Evolutionary conservation across 2,329 filamentous ascomycete species (phyloP), one percentile per base, ranked within the genome.

Genomic region (Phaeophleospora eucalypticola): DNA sequence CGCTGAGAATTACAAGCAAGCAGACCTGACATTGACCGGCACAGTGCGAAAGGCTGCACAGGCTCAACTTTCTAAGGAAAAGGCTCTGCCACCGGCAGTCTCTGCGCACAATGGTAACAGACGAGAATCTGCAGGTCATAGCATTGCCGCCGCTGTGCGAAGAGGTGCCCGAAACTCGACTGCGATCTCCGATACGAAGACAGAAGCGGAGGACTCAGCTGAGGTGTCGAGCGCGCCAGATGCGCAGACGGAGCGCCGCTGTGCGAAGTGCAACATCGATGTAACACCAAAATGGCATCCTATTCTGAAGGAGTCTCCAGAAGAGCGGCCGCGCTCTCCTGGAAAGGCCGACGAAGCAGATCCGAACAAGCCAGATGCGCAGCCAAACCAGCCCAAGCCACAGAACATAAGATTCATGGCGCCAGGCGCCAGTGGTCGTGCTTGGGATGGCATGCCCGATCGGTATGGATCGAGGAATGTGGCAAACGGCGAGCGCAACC

Each of bases 31-130:
- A 2, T 72, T 96, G 58, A 96, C 90, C 2, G 93, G 93, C 20
- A 96, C 91, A 15, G 88, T 93, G 17, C 85, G 93, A 45, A 96
- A 95, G 68, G 91, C 93, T 17, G 93, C 88, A 49, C 78, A 93
- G 35, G 63, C 79, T 84, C 62, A 81, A 80, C 46, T 77, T 20
- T 78, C 79, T 10, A 87, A 84, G 63, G 70, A 71, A 18, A 64
- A 66, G 39, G 65, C 68, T 17, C 69, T 65, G 43, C 61, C 63
- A 17, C 54, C 68, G 14, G 63, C 66, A 38, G 40, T 58, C 18
- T 36, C 54, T 14, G 48, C 59, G 14, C 53, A 58, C 3, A 59
- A 59, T 34, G 52, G 45, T 36, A 68, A 64, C 44, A 66, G 73
- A 35, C 65, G 73, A 36, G 70, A 71, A 24, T 68, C 65, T 7